A percentile compares a stretch with the other conserved stretches of the same genome.
These are phyloP conservation scores for Adansonia rubrostipa DNA, from an alignment of 441 rosid species.

Conservation along the genomic window DNA sequence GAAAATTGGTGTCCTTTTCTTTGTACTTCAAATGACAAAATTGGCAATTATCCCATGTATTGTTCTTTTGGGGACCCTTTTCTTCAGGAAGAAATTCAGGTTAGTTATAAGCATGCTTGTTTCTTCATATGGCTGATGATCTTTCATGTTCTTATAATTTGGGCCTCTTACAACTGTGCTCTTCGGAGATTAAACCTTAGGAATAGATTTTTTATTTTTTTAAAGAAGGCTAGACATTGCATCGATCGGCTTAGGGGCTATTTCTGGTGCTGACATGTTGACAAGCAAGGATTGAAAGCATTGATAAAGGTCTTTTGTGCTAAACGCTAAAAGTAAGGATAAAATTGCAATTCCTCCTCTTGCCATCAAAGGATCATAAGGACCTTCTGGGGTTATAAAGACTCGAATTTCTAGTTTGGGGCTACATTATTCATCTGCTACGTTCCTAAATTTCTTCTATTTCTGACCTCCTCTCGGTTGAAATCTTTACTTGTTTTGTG, in stretches of 20 bases:
- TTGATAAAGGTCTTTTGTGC: neutral
- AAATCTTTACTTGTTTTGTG: neutral
- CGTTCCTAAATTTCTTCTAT: conserved; percentile 3
- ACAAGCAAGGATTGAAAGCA: neutral
- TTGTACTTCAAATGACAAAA: conserved; percentile 80
- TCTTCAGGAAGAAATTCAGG: conserved; percentile 95
- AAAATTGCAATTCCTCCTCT: neutral
- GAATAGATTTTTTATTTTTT: neutral
- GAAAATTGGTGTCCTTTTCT: conserved; percentile 24
- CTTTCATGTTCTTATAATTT: neutral
- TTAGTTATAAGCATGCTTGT: conserved; percentile 35
- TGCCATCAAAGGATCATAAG: neutral
- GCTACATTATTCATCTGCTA: neutral
- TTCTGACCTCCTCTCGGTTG: neutral
- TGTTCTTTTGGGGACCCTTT: conserved; percentile 92
- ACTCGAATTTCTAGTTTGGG: neutral
- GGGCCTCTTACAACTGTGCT: neutral
- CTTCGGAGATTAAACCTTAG: neutral
- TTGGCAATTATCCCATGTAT: conserved; percentile 97
- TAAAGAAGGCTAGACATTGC: neutral
- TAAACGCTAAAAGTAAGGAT: neutral
- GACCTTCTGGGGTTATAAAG: neutral
- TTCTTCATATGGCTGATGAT: conserved; percentile 19
- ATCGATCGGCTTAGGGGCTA: neutral
- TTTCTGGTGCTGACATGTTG: neutral